These are phyloP conservation scores for Colletotrichum gloeosporioides DNA, from an alignment of 2,329 filamentous ascomycete species.

Conservation along the genomic window DNA sequence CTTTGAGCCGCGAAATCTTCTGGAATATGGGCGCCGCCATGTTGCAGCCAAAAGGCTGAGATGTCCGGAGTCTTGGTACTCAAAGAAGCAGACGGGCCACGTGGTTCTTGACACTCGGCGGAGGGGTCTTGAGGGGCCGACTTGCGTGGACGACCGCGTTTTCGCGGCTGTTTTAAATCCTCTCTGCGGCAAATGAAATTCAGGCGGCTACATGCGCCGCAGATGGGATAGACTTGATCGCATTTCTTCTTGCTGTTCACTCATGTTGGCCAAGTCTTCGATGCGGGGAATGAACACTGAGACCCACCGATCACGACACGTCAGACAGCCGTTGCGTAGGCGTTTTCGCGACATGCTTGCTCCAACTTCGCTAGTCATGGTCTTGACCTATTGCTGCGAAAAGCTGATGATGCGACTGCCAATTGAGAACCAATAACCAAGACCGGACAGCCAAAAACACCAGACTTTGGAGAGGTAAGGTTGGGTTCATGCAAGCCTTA, in stretches of 20 bases:
- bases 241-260: not conserved
- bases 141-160: not conserved
- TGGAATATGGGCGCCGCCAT: not conserved
- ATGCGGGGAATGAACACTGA: not conserved
- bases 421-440: not conserved
- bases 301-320: not conserved
- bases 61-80: not conserved
- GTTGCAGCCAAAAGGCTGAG: not conserved
- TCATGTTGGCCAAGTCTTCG: not conserved
- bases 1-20: not conserved
- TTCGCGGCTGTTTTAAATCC: not conserved
- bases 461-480: not conserved
- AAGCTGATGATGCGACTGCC: not conserved
- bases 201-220: not conserved
- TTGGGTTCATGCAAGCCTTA: not conserved
- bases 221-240: not conserved
- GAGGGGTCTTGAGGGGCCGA: not conserved
- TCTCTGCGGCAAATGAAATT: not conserved
- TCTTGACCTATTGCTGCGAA: not conserved
- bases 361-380: not conserved
- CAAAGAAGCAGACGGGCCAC: not conserved
- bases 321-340: not conserved
- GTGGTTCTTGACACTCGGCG: not conserved
- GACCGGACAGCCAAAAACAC: not conserved
- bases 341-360: not conserved